phyloP scores from a whole-genome alignment of 2,329 filamentous ascomycete genomes.

The Kalmusia sp. region DNA sequence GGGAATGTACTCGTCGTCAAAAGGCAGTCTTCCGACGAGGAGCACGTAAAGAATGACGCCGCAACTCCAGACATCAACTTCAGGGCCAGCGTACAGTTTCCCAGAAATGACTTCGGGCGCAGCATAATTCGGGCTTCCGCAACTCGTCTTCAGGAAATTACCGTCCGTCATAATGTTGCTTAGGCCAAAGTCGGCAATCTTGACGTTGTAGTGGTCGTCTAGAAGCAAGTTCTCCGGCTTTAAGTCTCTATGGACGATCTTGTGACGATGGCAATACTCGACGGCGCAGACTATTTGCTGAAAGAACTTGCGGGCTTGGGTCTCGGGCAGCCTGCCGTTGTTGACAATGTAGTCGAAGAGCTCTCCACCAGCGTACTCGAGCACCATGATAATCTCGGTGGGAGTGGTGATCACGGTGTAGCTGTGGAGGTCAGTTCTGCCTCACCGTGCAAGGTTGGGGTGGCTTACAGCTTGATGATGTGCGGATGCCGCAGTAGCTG shows the following conservation, averaged over 20 bases:
- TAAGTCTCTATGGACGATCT: conserved; percentile 96
- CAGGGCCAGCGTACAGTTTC: conserved; percentile 94
- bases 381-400: conserved; percentile 97
- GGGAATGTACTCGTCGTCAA: conserved; percentile 98
- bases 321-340: conserved; percentile 88
- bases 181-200: conserved; percentile 97
- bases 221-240: conserved; percentile 97
- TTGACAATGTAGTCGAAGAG: conserved; percentile 98
- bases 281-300: conserved; percentile 99
- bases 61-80: conserved; percentile 98
- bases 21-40: conserved; percentile 76
- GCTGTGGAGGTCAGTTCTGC: conserved; percentile 53
- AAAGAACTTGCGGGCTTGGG: conserved; percentile 95
- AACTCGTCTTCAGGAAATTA: conserved; percentile 98
- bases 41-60: conserved; percentile 81
- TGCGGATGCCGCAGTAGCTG: conserved; percentile 95
- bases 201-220: conserved; percentile 95
- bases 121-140: conserved; percentile 97
- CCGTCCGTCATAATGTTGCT: conserved; percentile 99
- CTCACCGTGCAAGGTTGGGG: not conserved
- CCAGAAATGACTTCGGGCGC: conserved; percentile 97
- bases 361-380: conserved; percentile 96
- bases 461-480: conserved; percentile 91
- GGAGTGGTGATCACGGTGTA: conserved; percentile 97
- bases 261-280: conserved; percentile 98